Conservation (phyloP, 1,139 yeast species). For the Saccharomyces pastorianus region DNA sequence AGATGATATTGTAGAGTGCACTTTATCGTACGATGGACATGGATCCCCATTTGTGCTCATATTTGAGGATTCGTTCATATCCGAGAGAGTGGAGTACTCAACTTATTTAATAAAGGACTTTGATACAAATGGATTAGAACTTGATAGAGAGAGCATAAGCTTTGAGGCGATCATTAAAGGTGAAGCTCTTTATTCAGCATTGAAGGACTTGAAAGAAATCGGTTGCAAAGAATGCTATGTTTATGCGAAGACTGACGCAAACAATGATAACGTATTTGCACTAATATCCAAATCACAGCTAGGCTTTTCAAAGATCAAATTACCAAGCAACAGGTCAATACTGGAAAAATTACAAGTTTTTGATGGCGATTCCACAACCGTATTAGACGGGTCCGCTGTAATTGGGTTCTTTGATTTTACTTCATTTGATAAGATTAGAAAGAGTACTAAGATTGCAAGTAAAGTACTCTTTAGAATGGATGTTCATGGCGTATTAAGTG, state of each 20-base stretch:
- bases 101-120: conserved; percentile 44
- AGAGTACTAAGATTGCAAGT: conserved; percentile 48
- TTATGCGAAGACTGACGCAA: conserved; percentile 34
- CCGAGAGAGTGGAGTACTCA: conserved; percentile 62
- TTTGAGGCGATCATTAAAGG: conserved; percentile 65
- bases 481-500: conserved; percentile 39
- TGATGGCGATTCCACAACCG: conserved; percentile 19
- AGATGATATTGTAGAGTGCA: conserved; percentile 38
- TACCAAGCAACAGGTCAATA: conserved; percentile 57
- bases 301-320: conserved; percentile 59
- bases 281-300: conserved; percentile 57
- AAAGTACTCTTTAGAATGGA: conserved; percentile 57
- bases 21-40: conserved; percentile 42
- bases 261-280: conserved; percentile 28
- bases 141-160: conserved; percentile 45
- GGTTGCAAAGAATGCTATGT: conserved; percentile 54
- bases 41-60: conserved; percentile 63
- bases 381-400: conserved; percentile 29
- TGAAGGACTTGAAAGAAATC: conserved; percentile 61
- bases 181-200: conserved; percentile 51
- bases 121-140: conserved; percentile 34
- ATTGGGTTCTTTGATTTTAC: conserved; percentile 43
- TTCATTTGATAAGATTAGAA: conserved; percentile 45
- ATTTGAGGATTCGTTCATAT: conserved; percentile 61
- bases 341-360: conserved; percentile 44